Percentiles rank a stretch among this genome's conserved stretches.
Conservation (phyloP, 768 basidiomycete genomes). For the Lactifluus subvellereus region DNA sequence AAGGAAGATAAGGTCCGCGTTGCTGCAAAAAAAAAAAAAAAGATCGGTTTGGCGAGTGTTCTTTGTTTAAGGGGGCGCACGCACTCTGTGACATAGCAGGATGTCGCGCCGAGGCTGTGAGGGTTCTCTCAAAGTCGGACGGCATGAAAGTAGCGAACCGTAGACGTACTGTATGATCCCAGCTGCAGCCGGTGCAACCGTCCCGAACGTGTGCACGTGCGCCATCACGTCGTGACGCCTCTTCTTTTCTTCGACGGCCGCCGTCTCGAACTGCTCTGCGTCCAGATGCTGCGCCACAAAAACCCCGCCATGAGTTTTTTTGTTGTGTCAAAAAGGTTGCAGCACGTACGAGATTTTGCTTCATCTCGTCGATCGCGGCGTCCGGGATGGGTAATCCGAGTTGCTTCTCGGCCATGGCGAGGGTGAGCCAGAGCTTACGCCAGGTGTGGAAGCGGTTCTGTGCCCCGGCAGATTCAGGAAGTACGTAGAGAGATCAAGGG, state of each 20-base stretch:
- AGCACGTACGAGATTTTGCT: conserved; percentile 70
- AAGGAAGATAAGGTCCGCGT: conserved; percentile 97
- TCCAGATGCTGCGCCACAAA: conserved; percentile 59
- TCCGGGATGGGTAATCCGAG: conserved; percentile 87
- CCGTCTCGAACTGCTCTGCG: conserved; percentile 83
- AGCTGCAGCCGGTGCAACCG: conserved; percentile 88
- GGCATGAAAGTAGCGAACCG: not conserved
- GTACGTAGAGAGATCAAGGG: not conserved
- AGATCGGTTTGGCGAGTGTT: not conserved
- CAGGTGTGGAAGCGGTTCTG: conserved; percentile 95
- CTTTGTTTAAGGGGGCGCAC: conserved; percentile 27
- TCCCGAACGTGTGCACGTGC: conserved; percentile 96
- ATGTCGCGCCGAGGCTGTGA: conserved; percentile 85
- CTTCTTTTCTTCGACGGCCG: conserved; percentile 94
- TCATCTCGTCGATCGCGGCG: conserved; percentile 92
- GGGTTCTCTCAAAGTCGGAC: not conserved
- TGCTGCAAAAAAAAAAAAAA: conserved; percentile 44
- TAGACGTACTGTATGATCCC: conserved; percentile 85
- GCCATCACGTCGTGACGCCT: conserved; percentile 99
- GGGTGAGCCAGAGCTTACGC: conserved; percentile 92
- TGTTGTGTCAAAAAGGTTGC: not conserved
- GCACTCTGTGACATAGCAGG: conserved; percentile 98
- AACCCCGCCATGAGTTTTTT: conserved; percentile 3
- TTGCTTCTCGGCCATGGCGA: conserved; percentile 94
- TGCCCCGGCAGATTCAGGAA: not conserved